Percentiles rank a stretch among this genome's conserved stretches.
phyloP scores from a whole-genome alignment of 768 basidiomycete genomes.

The Atractiella rhizophila region DNA sequence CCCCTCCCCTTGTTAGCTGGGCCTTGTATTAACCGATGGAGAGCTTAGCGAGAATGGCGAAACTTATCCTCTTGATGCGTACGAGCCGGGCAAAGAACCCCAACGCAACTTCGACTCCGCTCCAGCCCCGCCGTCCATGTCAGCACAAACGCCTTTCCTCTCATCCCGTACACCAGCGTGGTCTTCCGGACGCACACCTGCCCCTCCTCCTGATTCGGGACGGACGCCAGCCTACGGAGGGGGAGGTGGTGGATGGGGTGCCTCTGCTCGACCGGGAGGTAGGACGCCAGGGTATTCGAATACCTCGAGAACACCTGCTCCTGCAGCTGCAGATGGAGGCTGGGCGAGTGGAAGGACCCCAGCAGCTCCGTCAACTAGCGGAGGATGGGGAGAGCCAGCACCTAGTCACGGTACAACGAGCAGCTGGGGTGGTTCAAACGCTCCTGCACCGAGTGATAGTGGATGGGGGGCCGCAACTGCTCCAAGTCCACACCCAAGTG shows the following conservation, averaged over 20 bases:
- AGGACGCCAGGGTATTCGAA: conserved; percentile 8
- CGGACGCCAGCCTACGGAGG: too few relatives aligned
- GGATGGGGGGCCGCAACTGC: too few relatives aligned
- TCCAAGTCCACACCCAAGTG: too few relatives aligned
- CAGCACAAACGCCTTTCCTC: neutral
- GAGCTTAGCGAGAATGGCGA: neutral
- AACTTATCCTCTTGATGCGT: conserved; percentile 3
- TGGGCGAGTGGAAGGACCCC: too few relatives aligned
- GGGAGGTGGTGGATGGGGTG: conserved; percentile 14
- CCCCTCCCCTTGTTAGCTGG: neutral
- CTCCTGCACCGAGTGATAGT: too few relatives aligned
- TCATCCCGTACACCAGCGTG: neutral
- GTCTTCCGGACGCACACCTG: conserved; percentile 11
- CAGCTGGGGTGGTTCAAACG: too few relatives aligned
- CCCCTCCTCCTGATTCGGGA: conserved; percentile 7
- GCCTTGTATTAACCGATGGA: conserved; percentile 1
- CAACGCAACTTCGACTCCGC: conserved; percentile 1
- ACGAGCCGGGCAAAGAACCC: neutral
- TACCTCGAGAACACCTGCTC: conserved; percentile 1
- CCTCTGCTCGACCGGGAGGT: conserved; percentile 9
- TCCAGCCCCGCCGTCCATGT: neutral
- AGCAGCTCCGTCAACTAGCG: too few relatives aligned
- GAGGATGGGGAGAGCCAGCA: too few relatives aligned
- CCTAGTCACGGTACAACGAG: too few relatives aligned
- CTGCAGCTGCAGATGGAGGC: too few relatives aligned